Evolutionary conservation across 441 rosid species (phyloP), one percentile per base, ranked within the genome.

Genomic region (Arabidopsis lyrata): DNA sequence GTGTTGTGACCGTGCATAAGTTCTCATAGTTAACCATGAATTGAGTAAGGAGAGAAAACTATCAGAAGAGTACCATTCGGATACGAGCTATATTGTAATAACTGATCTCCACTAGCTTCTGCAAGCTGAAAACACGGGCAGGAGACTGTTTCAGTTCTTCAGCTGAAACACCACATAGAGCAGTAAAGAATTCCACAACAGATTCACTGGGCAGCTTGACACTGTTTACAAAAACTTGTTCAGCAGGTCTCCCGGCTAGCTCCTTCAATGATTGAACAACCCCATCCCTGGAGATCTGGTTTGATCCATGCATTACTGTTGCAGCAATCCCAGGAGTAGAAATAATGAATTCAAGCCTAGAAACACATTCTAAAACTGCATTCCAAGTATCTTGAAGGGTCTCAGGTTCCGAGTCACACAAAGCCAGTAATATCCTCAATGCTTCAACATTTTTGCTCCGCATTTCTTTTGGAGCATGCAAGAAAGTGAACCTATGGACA

Each of bases 401-500:
- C 71, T 81, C 93, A 53, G 90, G 83, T 72, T 93, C 95, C n/a
- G 83, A 79, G 76, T 92, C 98, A 42, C 92, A 90, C 44, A 96
- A 82, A 65, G 86, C 83, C 76, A 96, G 84, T 66, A 96, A 81
- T 65, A 95, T 93, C 67, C 91, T 95, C 83, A 96, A 82, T 68
- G 98, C 97, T 86, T 96, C 99, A 45, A 92, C 98, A 86, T 93
- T 96, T 87, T 96, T 96, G 83, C 92, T 84, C 59, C 93, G 93
- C 99, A 96, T 87, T 78, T 90, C 95, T 87, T 90, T 96, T 39
- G 99, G 99, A 63, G 98, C 96, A 83, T 96, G 99, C 95, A 96
- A 84, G 88, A 96, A 96, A 75, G 99, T 96, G 81, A 89, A 92
- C 85, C 99, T 96, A 88, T 63, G 72, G 81, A 29, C 66, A 84